A percentile compares a stretch with the other conserved stretches of the same genome.
phyloP scores from a whole-genome alignment of 2,329 filamentous ascomycete species.

The Bisporella sp. region DNA sequence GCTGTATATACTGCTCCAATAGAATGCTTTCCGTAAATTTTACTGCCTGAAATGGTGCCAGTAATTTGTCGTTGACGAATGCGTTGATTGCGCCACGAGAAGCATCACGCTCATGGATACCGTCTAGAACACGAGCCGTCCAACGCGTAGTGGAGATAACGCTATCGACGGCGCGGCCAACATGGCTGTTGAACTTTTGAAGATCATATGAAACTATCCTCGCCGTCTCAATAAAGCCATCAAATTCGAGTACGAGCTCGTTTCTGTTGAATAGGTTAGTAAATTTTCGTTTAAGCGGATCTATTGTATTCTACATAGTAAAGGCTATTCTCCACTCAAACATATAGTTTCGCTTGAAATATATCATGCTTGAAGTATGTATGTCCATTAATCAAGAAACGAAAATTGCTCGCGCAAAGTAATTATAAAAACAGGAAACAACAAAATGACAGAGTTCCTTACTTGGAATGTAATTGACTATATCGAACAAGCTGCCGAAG shows the following conservation, averaged over 20 bases:
- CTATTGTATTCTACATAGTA: background rate
- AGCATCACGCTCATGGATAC: conserved; percentile 22
- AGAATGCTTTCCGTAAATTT: conserved; percentile 54
- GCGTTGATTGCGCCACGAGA: conserved; percentile 28
- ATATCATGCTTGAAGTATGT: too few species aligned
- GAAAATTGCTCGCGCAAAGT: too few species aligned
- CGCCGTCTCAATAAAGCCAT: conserved; percentile 66
- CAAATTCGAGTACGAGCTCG: conserved; percentile 69
- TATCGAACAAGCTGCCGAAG: conserved; percentile 65
- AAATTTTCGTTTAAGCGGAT: background rate
- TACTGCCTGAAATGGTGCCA: conserved; percentile 56
- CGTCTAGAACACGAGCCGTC: conserved; percentile 49
- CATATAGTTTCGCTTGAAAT: background rate
- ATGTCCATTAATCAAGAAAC: too few species aligned
- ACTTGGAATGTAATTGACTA: conserved; percentile 55
- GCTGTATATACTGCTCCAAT: conserved; percentile 67
- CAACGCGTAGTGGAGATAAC: conserved; percentile 70
- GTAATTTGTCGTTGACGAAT: conserved; percentile 38
- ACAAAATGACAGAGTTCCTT: conserved; percentile 9
- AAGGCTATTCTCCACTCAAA: background rate
- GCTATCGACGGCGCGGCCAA: conserved; percentile 66
- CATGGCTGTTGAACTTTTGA: conserved; percentile 68
- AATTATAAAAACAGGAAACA: too few species aligned
- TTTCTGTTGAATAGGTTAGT: conserved; percentile 35
- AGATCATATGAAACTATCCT: conserved; percentile 58